Conservation (phyloP, 2,329 filamentous ascomycete genomes). For the Chrysoporthe austroafricana region DNA sequence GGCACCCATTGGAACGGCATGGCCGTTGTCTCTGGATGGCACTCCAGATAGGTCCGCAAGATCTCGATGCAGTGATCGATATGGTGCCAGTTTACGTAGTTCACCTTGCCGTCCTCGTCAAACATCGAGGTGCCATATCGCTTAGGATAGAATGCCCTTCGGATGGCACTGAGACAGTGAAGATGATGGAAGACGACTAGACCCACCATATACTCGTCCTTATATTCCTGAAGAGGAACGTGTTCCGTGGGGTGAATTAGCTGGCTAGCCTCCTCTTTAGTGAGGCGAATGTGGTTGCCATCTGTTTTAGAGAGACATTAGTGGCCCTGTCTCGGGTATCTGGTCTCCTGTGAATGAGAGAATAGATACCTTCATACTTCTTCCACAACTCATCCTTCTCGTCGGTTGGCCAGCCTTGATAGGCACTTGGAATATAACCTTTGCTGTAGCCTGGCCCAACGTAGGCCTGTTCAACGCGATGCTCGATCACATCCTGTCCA, state of each 20-base stretch:
- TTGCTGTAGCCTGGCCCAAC: slow-evolving; percentile 15
- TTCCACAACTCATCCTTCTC: slow-evolving; percentile 18
- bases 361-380: slow-evolving; percentile 19
- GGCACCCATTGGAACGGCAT: slow-evolving; percentile 17
- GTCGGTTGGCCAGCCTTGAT: slow-evolving; percentile 21
- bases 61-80: slow-evolving; percentile 23
- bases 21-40: slow-evolving; percentile 21
- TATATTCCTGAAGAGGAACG: slow-evolving; percentile 15
- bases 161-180: slow-evolving; percentile 18
- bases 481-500: slow-evolving; percentile 15
- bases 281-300: slow-evolving; percentile 17
- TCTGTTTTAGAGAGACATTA: background rate
- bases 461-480: slow-evolving; percentile 15
- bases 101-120: slow-evolving; percentile 14
- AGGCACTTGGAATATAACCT: slow-evolving; percentile 11
- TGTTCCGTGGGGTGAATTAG: slow-evolving; percentile 11
- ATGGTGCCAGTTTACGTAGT: slow-evolving; percentile 18
- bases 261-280: slow-evolving; percentile 8
- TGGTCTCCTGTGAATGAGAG: background rate
- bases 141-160: slow-evolving; percentile 17
- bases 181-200: slow-evolving; percentile 19
- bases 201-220: slow-evolving; percentile 20
- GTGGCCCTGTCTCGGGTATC: slow-evolving; percentile 25
- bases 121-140: slow-evolving; percentile 15
- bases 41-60: slow-evolving; percentile 14